Evolutionary conservation across 208 protist genomes (phyloP).

Genomic region (Trypanosoma rangeli): DNA sequence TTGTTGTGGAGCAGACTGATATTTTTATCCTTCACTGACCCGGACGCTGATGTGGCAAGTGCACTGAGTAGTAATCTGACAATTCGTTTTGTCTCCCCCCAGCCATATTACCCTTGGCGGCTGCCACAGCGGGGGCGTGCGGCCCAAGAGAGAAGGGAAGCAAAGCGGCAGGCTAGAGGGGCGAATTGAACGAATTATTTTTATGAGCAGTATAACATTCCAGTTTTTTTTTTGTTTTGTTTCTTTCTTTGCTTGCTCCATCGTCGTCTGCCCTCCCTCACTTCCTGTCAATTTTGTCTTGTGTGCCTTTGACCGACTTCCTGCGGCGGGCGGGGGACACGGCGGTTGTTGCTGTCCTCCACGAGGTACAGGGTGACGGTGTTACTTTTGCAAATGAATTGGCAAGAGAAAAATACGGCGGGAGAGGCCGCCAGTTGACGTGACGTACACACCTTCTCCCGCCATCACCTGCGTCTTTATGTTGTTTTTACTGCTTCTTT

Average conservation of each 20-base stretch:
- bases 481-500: neutral
- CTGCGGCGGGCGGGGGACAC: too few species aligned
- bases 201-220: neutral
- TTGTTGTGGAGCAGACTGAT: conserved; percentile 80
- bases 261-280: too few species aligned
- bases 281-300: too few species aligned
- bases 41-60: conserved; percentile 50
- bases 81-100: conserved; percentile 83
- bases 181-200: too few species aligned
- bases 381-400: too few species aligned
- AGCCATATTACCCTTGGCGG: too few species aligned
- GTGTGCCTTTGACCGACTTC: too few species aligned
- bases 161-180: too few species aligned
- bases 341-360: too few species aligned
- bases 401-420: neutral
- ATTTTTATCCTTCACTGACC: conserved; percentile 54
- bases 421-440: neutral
- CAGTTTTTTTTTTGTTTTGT: neutral
- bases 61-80: conserved; percentile 65
- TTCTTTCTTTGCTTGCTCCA: neutral
- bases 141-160: too few species aligned
- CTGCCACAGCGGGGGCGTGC: conserved; percentile 54
- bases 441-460: neutral
- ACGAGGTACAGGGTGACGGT: too few species aligned
- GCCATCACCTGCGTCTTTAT: neutral